These are phyloP conservation scores for Fusarium floridanum DNA, from an alignment of 2,329 filamentous ascomycete genomes.

Conservation along the genomic window DNA sequence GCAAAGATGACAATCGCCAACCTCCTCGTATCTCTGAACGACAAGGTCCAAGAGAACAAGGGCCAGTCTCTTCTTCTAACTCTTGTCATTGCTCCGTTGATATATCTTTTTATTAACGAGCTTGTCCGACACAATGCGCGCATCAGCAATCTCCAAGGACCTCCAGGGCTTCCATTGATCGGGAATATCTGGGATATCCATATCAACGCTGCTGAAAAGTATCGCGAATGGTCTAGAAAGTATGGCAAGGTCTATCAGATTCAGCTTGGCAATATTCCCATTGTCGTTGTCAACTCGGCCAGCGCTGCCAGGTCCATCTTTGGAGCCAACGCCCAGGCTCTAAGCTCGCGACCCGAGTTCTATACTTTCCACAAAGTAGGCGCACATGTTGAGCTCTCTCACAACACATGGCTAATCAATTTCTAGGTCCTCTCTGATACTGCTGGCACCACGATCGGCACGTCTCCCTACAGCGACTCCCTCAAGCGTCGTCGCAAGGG, in stretches of 20 bases:
- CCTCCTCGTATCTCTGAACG: conserved; percentile 35
- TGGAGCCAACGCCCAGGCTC: conserved; percentile 64
- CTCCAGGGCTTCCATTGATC: conserved; percentile 64
- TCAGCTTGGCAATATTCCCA: conserved; percentile 67
- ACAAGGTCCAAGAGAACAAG: conserved; percentile 39
- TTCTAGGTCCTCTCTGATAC: conserved; percentile 71
- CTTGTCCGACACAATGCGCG: conserved; percentile 59
- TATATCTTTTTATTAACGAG: conserved; percentile 64
- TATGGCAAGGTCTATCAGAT: conserved; percentile 68
- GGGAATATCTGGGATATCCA: conserved; percentile 69
- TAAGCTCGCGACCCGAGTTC: conserved; percentile 68
- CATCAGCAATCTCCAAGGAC: conserved; percentile 61
- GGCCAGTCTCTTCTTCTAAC: conserved; percentile 39
- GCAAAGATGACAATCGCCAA: conserved; percentile 46
- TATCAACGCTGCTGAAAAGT: conserved; percentile 68
- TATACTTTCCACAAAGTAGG: conserved; percentile 70
- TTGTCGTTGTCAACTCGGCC: conserved; percentile 68
- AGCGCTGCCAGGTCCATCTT: conserved; percentile 64
- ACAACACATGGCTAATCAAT: not conserved
- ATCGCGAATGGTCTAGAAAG: conserved; percentile 64
- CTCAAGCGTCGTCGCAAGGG: conserved; percentile 74
- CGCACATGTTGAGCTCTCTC: not conserved
- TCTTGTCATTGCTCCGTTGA: conserved; percentile 49
- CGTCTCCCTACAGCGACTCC: conserved; percentile 74
- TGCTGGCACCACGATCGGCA: conserved; percentile 76